Percentiles rank a stretch among this genome's conserved stretches.
phyloP scores from a whole-genome alignment of 116 monocot species.

The Posidonia oceanica region DNA sequence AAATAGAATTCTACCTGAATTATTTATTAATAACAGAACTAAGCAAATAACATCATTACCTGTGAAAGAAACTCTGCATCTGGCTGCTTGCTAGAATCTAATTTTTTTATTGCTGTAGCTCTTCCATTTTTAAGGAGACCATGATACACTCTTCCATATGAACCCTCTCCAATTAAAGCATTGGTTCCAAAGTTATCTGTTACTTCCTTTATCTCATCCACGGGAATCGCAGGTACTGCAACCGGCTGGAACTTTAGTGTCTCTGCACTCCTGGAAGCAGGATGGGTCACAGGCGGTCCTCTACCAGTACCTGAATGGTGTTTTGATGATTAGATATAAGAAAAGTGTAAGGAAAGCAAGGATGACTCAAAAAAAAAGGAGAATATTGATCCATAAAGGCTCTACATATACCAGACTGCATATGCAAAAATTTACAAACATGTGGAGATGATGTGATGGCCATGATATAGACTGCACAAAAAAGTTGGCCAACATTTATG shows the following conservation, averaged over 20 bases:
- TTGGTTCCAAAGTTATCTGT: constrained; percentile 48
- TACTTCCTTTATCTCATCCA: constrained; percentile 45
- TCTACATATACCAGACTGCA: too few species aligned
- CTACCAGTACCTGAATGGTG: constrained; percentile 22
- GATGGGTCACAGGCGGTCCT: constrained; percentile 14
- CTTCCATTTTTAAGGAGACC: constrained; percentile 45
- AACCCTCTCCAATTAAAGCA: constrained; percentile 61
- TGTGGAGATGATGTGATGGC: background rate
- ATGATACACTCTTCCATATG: constrained; percentile 62
- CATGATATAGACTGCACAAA: background rate
- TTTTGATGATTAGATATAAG: too few species aligned
- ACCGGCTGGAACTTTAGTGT: constrained; percentile 35
- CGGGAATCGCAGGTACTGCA: constrained; percentile 39
- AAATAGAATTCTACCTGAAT: too few species aligned
- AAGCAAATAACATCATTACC: constrained; percentile 10
- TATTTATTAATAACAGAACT: too few species aligned
- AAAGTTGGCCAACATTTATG: too few species aligned
- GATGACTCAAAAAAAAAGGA: too few species aligned
- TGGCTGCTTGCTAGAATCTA: constrained; percentile 69
- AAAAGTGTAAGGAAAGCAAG: too few species aligned
- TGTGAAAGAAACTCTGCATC: constrained; percentile 58
- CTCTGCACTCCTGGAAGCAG: constrained; percentile 31
- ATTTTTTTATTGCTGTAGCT: constrained; percentile 52
- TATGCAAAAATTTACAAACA: background rate
- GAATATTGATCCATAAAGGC: background rate